Percentiles rank a stretch among this genome's conserved stretches.
phyloP scores from a whole-genome alignment of 169 alveolate species.

The Eimeria tenella region DNA sequence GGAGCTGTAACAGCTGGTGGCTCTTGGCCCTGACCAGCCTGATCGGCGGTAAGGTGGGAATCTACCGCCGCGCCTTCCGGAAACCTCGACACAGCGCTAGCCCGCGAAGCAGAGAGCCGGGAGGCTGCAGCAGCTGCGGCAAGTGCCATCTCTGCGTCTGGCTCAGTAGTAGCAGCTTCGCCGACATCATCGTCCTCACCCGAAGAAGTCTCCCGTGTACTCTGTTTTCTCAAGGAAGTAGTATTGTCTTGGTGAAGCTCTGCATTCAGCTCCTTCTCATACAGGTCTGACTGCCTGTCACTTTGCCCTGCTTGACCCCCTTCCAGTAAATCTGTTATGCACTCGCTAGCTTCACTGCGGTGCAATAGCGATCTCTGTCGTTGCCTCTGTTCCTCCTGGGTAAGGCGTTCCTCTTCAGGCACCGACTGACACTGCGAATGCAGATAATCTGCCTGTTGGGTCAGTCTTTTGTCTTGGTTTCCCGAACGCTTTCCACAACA shows the following conservation, averaged over 20 bases:
- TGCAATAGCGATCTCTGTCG: slow-evolving; percentile 26
- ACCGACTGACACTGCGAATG: not conserved
- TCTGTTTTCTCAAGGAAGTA: not conserved
- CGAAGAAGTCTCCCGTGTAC: not conserved
- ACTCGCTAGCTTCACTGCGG: slow-evolving; percentile 42
- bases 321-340: slow-evolving; percentile 24
- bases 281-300: not conserved
- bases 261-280: not conserved
- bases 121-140: slow-evolving; percentile 8
- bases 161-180: slow-evolving; percentile 6
- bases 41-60: slow-evolving; percentile 4
- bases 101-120: slow-evolving; percentile 15
- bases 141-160: not conserved
- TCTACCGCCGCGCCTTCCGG: not conserved
- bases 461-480: not conserved
- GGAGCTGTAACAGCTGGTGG: slow-evolving; percentile 19
- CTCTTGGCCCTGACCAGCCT: not conserved
- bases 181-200: not conserved
- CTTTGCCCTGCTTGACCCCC: not conserved
- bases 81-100: not conserved
- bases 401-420: not conserved
- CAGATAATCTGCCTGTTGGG: not conserved
- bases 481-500: not conserved
- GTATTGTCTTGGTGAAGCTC: not conserved
- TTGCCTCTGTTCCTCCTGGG: slow-evolving; percentile 17